Evolutionary conservation across 352 stramenopile species (phyloP).

Genomic region (Pythium rhizo-oryzae): DNA sequence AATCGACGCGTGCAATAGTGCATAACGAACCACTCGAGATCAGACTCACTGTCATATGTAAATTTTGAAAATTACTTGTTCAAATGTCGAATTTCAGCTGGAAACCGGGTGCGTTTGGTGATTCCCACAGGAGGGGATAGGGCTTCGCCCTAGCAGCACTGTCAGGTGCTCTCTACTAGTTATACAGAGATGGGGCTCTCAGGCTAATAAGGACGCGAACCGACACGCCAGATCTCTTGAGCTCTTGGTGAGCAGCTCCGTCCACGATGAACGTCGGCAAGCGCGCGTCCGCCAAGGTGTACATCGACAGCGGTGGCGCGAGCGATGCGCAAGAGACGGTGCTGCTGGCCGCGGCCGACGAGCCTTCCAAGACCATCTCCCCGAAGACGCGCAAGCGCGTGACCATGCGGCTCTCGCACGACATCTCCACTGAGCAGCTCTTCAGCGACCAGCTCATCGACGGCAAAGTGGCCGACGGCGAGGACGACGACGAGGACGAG

Average conservation of each 20-base stretch:
- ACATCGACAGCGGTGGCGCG: slow-evolving; percentile 25
- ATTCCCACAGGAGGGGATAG: no score
- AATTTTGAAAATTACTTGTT: no score
- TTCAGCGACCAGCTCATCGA: slow-evolving; percentile 65
- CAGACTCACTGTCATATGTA: no score
- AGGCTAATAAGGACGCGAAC: neutral
- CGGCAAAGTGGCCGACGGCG: slow-evolving; percentile 55
- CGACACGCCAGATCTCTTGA: neutral
- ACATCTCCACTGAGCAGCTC: slow-evolving; percentile 74
- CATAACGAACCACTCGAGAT: no score
- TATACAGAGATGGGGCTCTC: no score
- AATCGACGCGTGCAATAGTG: no score
- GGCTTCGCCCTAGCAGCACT: no score
- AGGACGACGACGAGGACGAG: slow-evolving; percentile 44
- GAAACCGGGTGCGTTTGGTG: no score
- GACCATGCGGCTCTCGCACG: slow-evolving; percentile 42
- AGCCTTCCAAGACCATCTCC: neutral
- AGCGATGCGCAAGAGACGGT: neutral
- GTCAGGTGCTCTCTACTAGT: no score
- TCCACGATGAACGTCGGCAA: slow-evolving; percentile 22
- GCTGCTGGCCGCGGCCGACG: neutral
- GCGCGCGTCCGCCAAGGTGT: slow-evolving; percentile 32
- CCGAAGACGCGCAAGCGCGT: slow-evolving; percentile 14
- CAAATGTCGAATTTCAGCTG: no score
- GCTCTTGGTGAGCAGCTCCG: neutral